Evolutionary conservation across 148 eudicot genomes (phyloP), one percentile per base, ranked within the genome.

Genomic region (Linanthus parryae): DNA sequence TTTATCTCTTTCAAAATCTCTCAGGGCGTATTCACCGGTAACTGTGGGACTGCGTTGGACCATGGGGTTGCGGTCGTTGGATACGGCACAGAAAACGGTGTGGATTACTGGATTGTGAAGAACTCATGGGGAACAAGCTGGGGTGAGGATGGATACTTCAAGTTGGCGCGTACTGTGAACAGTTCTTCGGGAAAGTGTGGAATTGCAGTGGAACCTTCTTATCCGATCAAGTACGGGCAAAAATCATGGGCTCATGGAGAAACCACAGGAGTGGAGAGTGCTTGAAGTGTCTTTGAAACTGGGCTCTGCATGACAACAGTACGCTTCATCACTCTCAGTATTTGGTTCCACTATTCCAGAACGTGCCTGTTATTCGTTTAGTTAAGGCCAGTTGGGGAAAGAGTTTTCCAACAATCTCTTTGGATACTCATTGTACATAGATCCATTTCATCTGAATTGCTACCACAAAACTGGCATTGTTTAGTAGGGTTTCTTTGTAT

Each of bases 11-110:
- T n/a, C n/a, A 27, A 21, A 35, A 35, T 24, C 18, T 2, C 40
- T 57, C 78, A 91, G 96, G 96, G 96, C 8, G 69, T 92, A 31
- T 87, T 79, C 56, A 77, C 76, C 0, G 96, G 94, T 1, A 33
- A 62, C 36, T 87, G 99, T 45, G 99, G 96, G 30, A 69, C 81
- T n/a, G 46, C 63, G 1, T 44, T 84, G 35, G 94, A 87, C 74
- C 99, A 92, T 11, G 96, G 85, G 0, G 99, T 87, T 40, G 99
- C 72, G 26, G 99, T 68, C 0, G 90, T 92, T n/a, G 96, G 96
- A 6, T 87, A 92, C 10, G 90, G 96, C 2, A 62, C 76, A 3
- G 90, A 79, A 44, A 62, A 80, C 2, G 94, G 88, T 2, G 16
- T 43, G 10, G 94, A 81, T 35, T 88, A 87, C 37, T 92, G 96